phyloP scores from a whole-genome alignment of 306 rosid species.

The Cucumis cinereus region DNA sequence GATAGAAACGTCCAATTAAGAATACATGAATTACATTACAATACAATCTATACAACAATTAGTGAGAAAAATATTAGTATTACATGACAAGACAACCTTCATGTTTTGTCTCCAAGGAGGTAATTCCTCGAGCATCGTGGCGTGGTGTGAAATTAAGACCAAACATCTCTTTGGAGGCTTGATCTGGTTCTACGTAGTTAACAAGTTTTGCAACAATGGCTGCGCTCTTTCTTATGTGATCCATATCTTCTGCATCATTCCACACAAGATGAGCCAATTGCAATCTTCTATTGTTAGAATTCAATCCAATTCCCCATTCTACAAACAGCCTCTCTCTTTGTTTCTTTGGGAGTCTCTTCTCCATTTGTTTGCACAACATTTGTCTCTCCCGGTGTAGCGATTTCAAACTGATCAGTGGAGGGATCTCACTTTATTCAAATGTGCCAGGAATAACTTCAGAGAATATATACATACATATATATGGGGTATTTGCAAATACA shows the following conservation, averaged over 20 bases:
- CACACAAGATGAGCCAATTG: conserved; percentile 57
- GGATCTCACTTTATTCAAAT: not conserved
- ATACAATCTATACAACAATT: not conserved
- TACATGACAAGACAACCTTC: not conserved
- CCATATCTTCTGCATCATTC: conserved; percentile 40
- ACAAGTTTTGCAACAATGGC: conserved; percentile 60
- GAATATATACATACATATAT: no score
- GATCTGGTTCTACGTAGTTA: conserved; percentile 61
- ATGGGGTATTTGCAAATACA: no score
- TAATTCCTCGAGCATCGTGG: not conserved
- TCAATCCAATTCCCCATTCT: conserved; percentile 61
- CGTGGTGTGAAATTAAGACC: conserved; percentile 82
- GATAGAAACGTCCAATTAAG: not conserved
- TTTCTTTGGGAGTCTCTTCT: conserved; percentile 36
- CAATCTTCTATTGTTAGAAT: conserved; percentile 52
- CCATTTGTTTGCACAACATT: conserved; percentile 69
- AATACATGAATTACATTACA: not conserved
- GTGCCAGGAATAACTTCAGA: no score
- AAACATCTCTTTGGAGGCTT: conserved; percentile 93
- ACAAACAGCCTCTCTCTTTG: conserved; percentile 52
- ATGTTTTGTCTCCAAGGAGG: not conserved
- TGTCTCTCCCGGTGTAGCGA: conserved; percentile 63
- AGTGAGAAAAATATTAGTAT: not conserved
- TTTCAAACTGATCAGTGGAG: conserved; percentile 27
- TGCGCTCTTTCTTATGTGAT: conserved; percentile 68